Base-by-base conservation (phyloP, 164 flowering plant species). In the Saururus chinensis region DNA sequence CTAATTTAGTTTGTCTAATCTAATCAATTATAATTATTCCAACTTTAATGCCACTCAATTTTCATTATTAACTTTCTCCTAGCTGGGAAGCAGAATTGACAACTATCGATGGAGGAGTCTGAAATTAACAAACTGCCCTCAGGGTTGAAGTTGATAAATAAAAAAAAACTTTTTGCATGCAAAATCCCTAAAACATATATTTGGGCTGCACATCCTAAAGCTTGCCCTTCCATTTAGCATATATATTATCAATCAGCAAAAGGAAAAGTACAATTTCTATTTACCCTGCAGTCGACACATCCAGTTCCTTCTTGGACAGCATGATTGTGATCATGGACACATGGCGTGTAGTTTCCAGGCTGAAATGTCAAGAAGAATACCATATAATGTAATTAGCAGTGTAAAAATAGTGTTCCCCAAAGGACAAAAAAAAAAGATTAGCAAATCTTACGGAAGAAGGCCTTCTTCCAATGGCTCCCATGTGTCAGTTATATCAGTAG, bases 391-490 rank as follows among this genome's bases (percentile, higher is more conserved):
- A 6, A 2, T 30, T 30, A 30, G 37, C 37, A 30, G 6, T 2
- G 37, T 30, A 9, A 23, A 22, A 55, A 21, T 21, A n/a, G 8
- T 14, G 35, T 21, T 4, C 2, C n/a, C 6, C n/a, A 24, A 24
- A 14, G 40, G 17, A 56, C 59, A 10, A 56, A 24, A 4, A 24
- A 4, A 8, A 56, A 24, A 9, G 23, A 19, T 22, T 0, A 56
- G 40, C 13, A 25, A 56, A 45, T 45, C 86, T 66, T 78, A 85
- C 90, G 82, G 85, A 58, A 79, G 80, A 65, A 85, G 83, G 79
- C 90, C 90, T 71, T 85, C 90, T 66, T 85, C 90, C 40, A 82
- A 66, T 12, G 90, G 87, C 70, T 84, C 89, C 85, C 85, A 84
- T 30, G 54, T 66, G 64, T 84, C 89, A 20, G 84, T 84, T 60